A percentile compares a stretch with the other conserved stretches of the same genome.
phyloP scores from a whole-genome alignment of 2,329 filamentous ascomycete genomes.

The Trichoderma guizhouense region DNA sequence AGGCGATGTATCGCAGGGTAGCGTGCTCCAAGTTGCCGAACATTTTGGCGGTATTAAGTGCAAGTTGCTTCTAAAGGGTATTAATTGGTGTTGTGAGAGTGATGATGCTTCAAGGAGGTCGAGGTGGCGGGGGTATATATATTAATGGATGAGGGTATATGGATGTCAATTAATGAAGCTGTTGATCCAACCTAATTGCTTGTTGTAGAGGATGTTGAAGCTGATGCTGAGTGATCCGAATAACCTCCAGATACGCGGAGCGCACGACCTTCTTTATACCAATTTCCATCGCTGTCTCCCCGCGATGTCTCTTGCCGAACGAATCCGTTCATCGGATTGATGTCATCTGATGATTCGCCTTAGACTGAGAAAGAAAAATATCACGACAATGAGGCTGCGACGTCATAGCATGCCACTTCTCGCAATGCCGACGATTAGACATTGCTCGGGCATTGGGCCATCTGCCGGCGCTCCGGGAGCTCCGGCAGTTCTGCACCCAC shows the following conservation, averaged over 20 bases:
- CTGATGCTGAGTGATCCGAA: conserved; percentile 2
- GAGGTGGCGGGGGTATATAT: background rate
- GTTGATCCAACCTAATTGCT: background rate
- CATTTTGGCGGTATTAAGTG: conserved; percentile 3
- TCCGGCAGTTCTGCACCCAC: conserved; percentile 12
- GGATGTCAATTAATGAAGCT: background rate
- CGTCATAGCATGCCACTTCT: conserved; percentile 17
- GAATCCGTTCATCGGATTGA: conserved; percentile 4
- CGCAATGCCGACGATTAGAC: background rate
- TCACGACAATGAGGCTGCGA: background rate
- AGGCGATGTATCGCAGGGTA: conserved; percentile 19
- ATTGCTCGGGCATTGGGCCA: conserved; percentile 6
- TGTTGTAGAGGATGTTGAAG: conserved; percentile 1
- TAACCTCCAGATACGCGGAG: conserved; percentile 5
- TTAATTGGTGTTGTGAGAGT: background rate
- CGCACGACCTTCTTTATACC: background rate
- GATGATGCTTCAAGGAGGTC: background rate
- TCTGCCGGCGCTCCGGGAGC: conserved; percentile 15
- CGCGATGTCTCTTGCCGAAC: background rate
- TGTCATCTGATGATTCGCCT: conserved; percentile 11
- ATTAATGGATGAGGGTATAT: background rate
- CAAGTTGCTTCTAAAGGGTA: background rate
- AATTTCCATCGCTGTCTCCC: background rate
- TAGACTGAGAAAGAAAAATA: background rate
- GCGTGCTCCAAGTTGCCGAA: conserved; percentile 1